Evolutionary conservation across 257 asterid species (phyloP).

Genomic region (Leptodermis oblonga): DNA sequence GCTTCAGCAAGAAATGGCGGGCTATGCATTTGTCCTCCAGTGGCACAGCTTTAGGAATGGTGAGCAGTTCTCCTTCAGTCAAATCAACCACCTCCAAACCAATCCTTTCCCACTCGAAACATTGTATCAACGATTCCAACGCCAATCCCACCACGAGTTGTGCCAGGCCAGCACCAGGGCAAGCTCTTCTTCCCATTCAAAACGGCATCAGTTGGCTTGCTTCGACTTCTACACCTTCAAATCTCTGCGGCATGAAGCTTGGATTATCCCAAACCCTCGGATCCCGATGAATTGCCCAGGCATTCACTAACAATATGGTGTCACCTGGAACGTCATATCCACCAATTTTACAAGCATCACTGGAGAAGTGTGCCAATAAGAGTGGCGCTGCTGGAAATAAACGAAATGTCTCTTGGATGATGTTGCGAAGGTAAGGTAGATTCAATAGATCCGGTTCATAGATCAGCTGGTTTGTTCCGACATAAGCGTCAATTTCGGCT

Average conservation of each 20-base stretch:
- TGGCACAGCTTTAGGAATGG: background rate
- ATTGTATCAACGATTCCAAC: background rate
- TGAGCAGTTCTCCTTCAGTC: slow-evolving; percentile 2
- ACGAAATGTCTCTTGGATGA: no score
- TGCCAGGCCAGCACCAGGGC: no score
- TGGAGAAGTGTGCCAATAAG: slow-evolving; percentile 20
- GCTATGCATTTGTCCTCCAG: background rate
- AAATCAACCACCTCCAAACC: background rate
- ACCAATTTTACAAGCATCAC: slow-evolving; percentile 19
- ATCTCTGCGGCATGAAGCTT: slow-evolving; percentile 28
- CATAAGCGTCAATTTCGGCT: background rate
- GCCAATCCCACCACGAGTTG: no score
- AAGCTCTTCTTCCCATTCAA: no score
- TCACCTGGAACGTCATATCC: slow-evolving; percentile 12
- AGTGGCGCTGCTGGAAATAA: background rate
- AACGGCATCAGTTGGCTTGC: background rate
- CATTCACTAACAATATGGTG: no score
- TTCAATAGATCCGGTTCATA: no score
- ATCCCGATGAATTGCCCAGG: no score
- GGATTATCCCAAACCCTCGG: slow-evolving; percentile 23
- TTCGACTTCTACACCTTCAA: slow-evolving; percentile 5
- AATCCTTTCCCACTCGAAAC: slow-evolving; percentile 11
- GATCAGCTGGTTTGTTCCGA: no score
- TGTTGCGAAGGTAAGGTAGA: no score
- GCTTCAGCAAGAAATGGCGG: background rate